Percentiles rank a stretch among this genome's conserved stretches.
phyloP scores from a whole-genome alignment of 2,329 filamentous ascomycete species.

The Fusarium sacchari region DNA sequence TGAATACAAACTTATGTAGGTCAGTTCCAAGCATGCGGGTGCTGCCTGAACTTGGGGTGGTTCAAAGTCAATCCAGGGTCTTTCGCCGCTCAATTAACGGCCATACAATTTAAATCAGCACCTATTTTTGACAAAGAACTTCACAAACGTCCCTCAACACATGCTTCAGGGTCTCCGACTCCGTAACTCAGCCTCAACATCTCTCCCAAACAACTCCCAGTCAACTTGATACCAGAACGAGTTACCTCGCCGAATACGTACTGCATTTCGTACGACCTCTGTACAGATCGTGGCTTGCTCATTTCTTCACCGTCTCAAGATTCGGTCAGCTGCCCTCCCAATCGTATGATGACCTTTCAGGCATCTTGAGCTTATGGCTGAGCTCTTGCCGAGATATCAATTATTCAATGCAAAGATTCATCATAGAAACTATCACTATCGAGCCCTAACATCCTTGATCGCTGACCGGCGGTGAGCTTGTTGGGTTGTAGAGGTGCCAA shows the following conservation, averaged over 20 bases:
- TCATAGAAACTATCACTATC: not conserved
- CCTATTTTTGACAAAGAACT: not conserved
- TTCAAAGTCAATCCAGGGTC: not conserved
- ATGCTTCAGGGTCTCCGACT: not conserved
- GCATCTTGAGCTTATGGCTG: constrained; percentile 5
- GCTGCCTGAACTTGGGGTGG: not conserved
- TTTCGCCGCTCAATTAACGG: not conserved
- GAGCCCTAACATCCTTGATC: constrained; percentile 18
- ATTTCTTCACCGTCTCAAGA: constrained; percentile 38
- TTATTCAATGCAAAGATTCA: constrained; percentile 12
- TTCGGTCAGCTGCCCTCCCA: constrained; percentile 36
- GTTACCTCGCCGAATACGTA: constrained; percentile 23
- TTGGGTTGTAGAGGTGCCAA: constrained; percentile 22
- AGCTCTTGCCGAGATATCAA: constrained; percentile 7
- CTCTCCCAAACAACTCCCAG: not conserved
- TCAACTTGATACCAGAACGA: not conserved
- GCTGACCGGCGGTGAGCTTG: constrained; percentile 39
- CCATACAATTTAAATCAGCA: not conserved
- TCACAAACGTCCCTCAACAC: not conserved
- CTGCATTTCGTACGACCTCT: constrained; percentile 36
- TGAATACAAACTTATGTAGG: constrained; percentile 1
- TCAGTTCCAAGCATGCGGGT: constrained; percentile 2
- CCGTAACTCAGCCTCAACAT: constrained; percentile 6
- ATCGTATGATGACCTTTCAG: constrained; percentile 39
- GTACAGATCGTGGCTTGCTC: constrained; percentile 34